phyloP scores from a whole-genome alignment of 176 grass and related monocot species.

The Ananas comosus region DNA sequence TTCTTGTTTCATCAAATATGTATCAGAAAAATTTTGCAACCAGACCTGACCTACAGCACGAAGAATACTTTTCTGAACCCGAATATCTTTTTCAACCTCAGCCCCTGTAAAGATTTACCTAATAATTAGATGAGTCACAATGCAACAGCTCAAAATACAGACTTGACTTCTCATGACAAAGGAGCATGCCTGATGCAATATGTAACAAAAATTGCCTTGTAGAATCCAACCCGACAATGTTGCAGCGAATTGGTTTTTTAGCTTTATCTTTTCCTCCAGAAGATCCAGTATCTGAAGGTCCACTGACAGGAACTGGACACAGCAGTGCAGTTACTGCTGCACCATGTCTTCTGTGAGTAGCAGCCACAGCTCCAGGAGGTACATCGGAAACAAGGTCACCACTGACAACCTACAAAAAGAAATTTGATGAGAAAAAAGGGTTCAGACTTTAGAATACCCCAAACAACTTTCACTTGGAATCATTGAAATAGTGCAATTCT shows the following conservation, averaged over 20 bases:
- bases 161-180: slow-evolving; percentile 5
- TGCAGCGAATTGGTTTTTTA: slow-evolving; percentile 66
- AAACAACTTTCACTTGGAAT: neutral
- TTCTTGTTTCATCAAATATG: neutral
- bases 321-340: slow-evolving; percentile 80
- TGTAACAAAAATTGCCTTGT: slow-evolving; percentile 85
- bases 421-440: neutral
- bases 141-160: slow-evolving; percentile 7
- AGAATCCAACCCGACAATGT: slow-evolving; percentile 80
- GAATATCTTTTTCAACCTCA: slow-evolving; percentile 79
- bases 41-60: slow-evolving; percentile 70
- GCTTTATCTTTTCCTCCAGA: slow-evolving; percentile 95
- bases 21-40: neutral
- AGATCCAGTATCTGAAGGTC: slow-evolving; percentile 53
- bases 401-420: slow-evolving; percentile 61
- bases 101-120: slow-evolving; percentile 38
- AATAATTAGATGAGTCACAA: slow-evolving; percentile 24
- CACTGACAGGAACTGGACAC: slow-evolving; percentile 75
- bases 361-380: slow-evolving; percentile 73
- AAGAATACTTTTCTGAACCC: slow-evolving; percentile 65
- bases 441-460: neutral
- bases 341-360: slow-evolving; percentile 89
- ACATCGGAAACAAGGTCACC: slow-evolving; percentile 92
- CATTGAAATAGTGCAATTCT: slow-evolving; percentile 23
- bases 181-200: slow-evolving; percentile 64